Base-by-base conservation (phyloP, 495 filamentous ascomycete species). In the Tirmania nivea region DNA sequence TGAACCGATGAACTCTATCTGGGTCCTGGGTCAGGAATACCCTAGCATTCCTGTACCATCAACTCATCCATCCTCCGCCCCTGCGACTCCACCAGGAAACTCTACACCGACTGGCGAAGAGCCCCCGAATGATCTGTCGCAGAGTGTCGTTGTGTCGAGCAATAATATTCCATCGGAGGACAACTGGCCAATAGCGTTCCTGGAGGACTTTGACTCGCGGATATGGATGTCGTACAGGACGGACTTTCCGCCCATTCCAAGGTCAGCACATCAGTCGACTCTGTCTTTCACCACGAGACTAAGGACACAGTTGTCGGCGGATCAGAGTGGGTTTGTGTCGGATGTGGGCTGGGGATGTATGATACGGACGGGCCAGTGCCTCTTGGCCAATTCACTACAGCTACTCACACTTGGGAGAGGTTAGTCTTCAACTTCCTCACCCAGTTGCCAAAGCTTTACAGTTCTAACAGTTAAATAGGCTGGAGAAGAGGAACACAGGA, bases 271-370 rank as follows among this genome's bases (percentile, higher is more conserved):
- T 51, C 76, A 79, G 0, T 76, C 81, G 1, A 63, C 77, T 0
- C 78, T 95, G 73, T 87, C 85, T n/a, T 75, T 95, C 39, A 68
- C 83, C 17, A 88, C 94, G 63, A 80, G 85, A 36, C 67, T 96
- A 54, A 77, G 85, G 60, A 89, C 73, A 48, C 84, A 88, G 60
- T 71, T 95, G 34, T 75, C 78, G 31, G 53, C 62, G 52, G 72
- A 72, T 21, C 39, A 45, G 39, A 45, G 14, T 19, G 88, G 86
- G 17, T 99, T 99, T 69, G 80, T 85, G 19, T 89, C 84, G 2
- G 92, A 99, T 67, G 85, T 84, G 0, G 90, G 90, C 35, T 99
- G 92, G 87, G 92, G 92, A 0, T 99, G 92, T 62, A 99, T 99
- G 92, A 96, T 99, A 58, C 74, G 92, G 59, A 94, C 89, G 0